phyloP scores from a whole-genome alignment of 2,329 filamentous ascomycete species.

The Elsinoe fawcettii region DNA sequence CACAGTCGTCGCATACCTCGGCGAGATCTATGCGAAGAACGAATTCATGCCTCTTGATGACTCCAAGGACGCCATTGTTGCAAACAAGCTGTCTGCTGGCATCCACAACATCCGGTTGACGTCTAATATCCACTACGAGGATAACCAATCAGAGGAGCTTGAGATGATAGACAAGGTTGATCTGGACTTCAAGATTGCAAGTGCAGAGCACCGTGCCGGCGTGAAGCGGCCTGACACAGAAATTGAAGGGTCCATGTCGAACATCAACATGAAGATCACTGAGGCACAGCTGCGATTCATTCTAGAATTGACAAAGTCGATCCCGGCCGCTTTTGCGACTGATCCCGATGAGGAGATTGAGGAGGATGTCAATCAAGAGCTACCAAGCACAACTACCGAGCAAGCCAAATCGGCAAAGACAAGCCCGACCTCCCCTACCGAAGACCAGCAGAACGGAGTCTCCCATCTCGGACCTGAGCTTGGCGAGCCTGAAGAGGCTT shows the following conservation, averaged over 20 bases:
- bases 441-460: not conserved
- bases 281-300: constrained; percentile 87
- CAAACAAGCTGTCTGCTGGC: constrained; percentile 83
- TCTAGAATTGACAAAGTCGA: constrained; percentile 75
- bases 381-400: constrained; percentile 51
- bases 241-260: constrained; percentile 84
- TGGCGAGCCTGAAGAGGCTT: constrained; percentile 59
- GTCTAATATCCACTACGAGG: constrained; percentile 75
- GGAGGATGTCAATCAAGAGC: constrained; percentile 65
- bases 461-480: constrained; percentile 54
- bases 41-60: constrained; percentile 81
- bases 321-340: constrained; percentile 77
- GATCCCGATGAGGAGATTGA: constrained; percentile 61
- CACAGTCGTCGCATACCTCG: constrained; percentile 82
- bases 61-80: constrained; percentile 60
- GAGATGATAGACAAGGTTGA: constrained; percentile 98
- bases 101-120: constrained; percentile 88
- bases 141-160: constrained; percentile 68
- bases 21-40: constrained; percentile 96
- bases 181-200: constrained; percentile 82
- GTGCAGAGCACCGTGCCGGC: constrained; percentile 74
- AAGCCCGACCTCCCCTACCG: constrained; percentile 32
- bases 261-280: constrained; percentile 82
- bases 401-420: constrained; percentile 43
- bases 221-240: constrained; percentile 81